These are phyloP conservation scores for Coniochaeta hoffmannii DNA, from an alignment of 2,329 filamentous ascomycete genomes.

Conservation along the genomic window DNA sequence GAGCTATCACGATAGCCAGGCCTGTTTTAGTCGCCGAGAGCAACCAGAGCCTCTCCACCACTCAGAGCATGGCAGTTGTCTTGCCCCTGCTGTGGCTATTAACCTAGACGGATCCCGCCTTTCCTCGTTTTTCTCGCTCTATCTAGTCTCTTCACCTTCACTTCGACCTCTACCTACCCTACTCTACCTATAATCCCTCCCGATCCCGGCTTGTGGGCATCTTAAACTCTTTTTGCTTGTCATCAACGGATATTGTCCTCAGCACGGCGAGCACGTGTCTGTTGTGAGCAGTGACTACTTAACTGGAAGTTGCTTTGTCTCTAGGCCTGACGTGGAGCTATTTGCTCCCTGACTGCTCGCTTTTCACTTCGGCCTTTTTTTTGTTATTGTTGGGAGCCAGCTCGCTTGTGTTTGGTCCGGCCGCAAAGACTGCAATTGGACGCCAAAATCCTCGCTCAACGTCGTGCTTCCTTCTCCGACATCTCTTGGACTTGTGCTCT, in stretches of 20 bases:
- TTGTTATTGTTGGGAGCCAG: not conserved
- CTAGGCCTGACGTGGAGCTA: not conserved
- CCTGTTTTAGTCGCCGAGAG: not conserved
- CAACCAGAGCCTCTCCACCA: not conserved
- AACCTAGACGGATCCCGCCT: slow-evolving; percentile 1
- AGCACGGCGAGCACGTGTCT: not conserved
- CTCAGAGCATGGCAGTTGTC: not conserved
- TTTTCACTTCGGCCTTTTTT: not conserved
- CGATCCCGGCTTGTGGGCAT: not conserved
- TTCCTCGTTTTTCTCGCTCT: not conserved
- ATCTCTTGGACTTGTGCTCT: not conserved
- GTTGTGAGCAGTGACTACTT: slow-evolving; percentile 8
- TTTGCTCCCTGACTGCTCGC: not conserved
- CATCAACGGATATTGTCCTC: not conserved
- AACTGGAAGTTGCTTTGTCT: slow-evolving; percentile 7
- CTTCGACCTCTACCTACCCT: not conserved
- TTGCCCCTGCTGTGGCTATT: not conserved
- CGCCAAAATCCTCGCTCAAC: not conserved
- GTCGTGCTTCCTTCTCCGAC: not conserved
- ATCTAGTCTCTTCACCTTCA: not conserved
- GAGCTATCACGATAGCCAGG: not conserved
- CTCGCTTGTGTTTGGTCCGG: not conserved
- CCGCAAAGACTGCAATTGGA: not conserved
- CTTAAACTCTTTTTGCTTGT: slow-evolving; percentile 3
- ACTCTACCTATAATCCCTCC: not conserved